Evolutionary conservation across 306 rosid genomes (phyloP).

Genomic region (Lagenaria siceraria): DNA sequence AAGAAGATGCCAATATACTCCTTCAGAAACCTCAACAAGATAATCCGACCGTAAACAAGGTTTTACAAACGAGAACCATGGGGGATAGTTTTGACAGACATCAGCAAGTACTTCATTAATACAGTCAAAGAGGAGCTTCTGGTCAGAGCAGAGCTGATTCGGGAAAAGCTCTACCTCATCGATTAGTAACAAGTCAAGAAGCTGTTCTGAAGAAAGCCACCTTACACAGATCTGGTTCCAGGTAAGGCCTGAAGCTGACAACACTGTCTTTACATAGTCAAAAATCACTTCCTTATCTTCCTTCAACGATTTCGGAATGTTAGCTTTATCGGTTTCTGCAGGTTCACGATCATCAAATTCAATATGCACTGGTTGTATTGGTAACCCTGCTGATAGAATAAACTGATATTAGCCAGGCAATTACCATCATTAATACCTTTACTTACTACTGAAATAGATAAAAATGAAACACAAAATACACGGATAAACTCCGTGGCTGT

Average conservation of each 20-base stretch:
- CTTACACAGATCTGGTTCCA: constrained; percentile 45
- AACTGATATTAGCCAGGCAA: not conserved
- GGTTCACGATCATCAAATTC: constrained; percentile 53
- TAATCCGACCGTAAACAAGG: constrained; percentile 29
- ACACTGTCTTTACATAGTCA: constrained; percentile 43
- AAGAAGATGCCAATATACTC: constrained; percentile 66
- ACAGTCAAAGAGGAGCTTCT: constrained; percentile 57
- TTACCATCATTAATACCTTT: not conserved
- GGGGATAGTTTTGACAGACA: constrained; percentile 42
- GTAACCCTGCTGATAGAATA: constrained; percentile 34
- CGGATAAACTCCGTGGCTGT: not conserved
- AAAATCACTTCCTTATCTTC: constrained; percentile 43
- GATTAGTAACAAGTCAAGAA: constrained; percentile 46
- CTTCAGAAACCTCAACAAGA: constrained; percentile 42
- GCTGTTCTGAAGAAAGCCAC: constrained; percentile 60
- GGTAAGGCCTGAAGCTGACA: constrained; percentile 54
- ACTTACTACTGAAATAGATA: not conserved
- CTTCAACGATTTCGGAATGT: constrained; percentile 21
- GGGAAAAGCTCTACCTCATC: constrained; percentile 44
- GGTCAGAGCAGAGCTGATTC: constrained; percentile 42
- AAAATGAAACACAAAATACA: not conserved
- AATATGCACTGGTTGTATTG: constrained; percentile 37
- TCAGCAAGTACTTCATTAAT: constrained; percentile 57
- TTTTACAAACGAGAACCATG: constrained; percentile 39
- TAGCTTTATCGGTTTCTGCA: constrained; percentile 28